Evolutionary conservation across 2,329 filamentous ascomycete genomes (phyloP), one percentile per base, ranked within the genome.

Genomic region (Cercospora sp.): DNA sequence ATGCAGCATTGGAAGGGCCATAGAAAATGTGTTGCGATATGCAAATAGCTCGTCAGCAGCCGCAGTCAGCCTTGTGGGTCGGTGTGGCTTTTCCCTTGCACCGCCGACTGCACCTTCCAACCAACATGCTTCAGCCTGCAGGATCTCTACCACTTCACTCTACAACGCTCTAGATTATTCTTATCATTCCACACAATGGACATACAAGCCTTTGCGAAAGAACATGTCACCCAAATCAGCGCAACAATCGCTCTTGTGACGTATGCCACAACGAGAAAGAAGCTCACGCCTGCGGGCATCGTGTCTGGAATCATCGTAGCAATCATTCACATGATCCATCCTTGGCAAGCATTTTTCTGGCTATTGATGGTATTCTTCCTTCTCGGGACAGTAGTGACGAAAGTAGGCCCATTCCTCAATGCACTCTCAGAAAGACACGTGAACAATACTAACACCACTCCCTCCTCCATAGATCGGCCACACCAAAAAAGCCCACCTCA

Each of bases 281-380:
- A 80, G 62, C 86, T 99, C 45, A 98, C 94, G 0, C 87, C 90
- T 0, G 81, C 85, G 6, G 94, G 94, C 69, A 87, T 97, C 73
- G 73, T 90, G 43, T 86, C 87, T 12, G 94, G 94, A 3, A 83
- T 85, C 5, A 75, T 90, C 53, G 97, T 94, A 3, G 94, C 93
- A 3, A 79, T 86, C 57, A 87, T 91, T 10, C 95, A 99, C 79
- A 93, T 93, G 16, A 82, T 94, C n/a, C 94, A 98, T 80, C 94
- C 94, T 3, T 97, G 93, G 90, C 92, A 91, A 69, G 83, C 94
- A n/a, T 94, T 93, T n/a, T 96, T 97, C 81, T 87, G 87, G 30
- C 85, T 97, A 10, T 85, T 98, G 1, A 86, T 87, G 61, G 87
- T 93, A 40, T 98, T 98, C 83, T 98, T 97, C 80, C 82, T 97